A percentile compares a stretch with the other conserved stretches of the same genome.
Conservation (phyloP, 768 basidiomycete genomes). For the Trametes cubensis region DNA sequence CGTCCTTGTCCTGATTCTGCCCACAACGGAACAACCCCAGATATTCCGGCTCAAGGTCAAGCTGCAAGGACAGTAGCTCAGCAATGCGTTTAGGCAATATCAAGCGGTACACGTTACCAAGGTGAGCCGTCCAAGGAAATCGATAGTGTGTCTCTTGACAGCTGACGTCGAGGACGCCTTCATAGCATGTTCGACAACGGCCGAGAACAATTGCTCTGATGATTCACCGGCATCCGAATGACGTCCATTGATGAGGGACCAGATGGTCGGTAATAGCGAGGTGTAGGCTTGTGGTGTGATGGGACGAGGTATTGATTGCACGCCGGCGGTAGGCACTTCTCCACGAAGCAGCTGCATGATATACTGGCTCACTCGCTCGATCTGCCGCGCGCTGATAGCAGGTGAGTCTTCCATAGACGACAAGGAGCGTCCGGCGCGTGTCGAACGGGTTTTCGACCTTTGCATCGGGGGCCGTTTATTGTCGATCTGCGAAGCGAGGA, state of each 20-base stretch:
- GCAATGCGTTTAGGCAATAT: background rate
- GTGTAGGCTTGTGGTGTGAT: conserved; percentile 62
- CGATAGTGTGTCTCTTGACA: conserved; percentile 67
- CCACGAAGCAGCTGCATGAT: conserved; percentile 61
- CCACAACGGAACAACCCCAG: conserved; percentile 49
- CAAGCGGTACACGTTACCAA: conserved; percentile 52
- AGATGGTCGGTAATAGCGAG: conserved; percentile 75
- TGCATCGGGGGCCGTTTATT: background rate
- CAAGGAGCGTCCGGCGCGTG: background rate
- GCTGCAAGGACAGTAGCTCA: conserved; percentile 40
- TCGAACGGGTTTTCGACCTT: background rate
- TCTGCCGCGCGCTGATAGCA: conserved; percentile 37
- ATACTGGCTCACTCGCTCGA: conserved; percentile 59
- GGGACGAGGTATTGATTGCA: conserved; percentile 43
- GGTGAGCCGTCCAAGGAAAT: conserved; percentile 72
- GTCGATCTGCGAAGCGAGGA: conserved; percentile 39
- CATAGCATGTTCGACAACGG: conserved; percentile 67
- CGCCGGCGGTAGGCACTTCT: conserved; percentile 35
- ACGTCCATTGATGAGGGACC: conserved; percentile 61
- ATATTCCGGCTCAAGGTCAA: conserved; percentile 60
- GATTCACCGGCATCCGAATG: conserved; percentile 19
- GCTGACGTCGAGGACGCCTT: conserved; percentile 60
- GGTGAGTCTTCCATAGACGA: background rate
- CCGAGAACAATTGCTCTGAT: conserved; percentile 46
- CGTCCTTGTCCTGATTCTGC: conserved; percentile 29